Evolutionary conservation across 225 moss, liverwort and hornwort genomes (phyloP).

Genomic region (Anthoceros angustus): DNA sequence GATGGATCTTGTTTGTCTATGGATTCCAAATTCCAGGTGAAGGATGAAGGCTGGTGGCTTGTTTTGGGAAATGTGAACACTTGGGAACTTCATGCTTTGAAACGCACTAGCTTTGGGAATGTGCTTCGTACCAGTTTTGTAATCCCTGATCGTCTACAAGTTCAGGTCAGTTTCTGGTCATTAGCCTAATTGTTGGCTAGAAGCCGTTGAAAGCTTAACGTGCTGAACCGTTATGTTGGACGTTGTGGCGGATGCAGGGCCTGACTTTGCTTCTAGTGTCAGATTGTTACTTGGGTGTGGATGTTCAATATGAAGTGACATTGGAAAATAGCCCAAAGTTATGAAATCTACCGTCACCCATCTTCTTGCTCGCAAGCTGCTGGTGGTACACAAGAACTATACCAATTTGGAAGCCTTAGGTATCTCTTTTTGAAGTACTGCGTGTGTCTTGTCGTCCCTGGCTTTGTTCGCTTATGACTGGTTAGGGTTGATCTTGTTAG

Average conservation of each 20-base stretch:
- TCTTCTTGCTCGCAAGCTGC: too few relatives aligned
- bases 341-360: too few relatives aligned
- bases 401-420: too few relatives aligned
- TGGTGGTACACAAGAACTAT: too few relatives aligned
- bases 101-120: constrained; percentile 72
- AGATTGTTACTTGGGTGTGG: constrained; percentile 36
- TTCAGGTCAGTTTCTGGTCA: constrained; percentile 5
- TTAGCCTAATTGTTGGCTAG: neutral
- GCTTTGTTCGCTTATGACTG: too few relatives aligned
- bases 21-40: constrained; percentile 31
- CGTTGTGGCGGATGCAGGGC: constrained; percentile 11
- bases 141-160: constrained; percentile 19
- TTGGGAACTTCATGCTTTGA: constrained; percentile 68
- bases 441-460: too few relatives aligned
- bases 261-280: constrained; percentile 23
- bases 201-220: too few relatives aligned
- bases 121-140: constrained; percentile 47
- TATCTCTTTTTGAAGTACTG: too few relatives aligned
- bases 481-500: too few relatives aligned
- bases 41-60: constrained; percentile 99
- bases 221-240: too few relatives aligned
- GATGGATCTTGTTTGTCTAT: neutral
- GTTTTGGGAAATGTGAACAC: constrained; percentile 65
- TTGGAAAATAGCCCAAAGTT: neutral
- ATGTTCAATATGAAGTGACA: constrained; percentile 6